Conservation (phyloP, 164 flowering plant genomes). For the Santalum album region DNA sequence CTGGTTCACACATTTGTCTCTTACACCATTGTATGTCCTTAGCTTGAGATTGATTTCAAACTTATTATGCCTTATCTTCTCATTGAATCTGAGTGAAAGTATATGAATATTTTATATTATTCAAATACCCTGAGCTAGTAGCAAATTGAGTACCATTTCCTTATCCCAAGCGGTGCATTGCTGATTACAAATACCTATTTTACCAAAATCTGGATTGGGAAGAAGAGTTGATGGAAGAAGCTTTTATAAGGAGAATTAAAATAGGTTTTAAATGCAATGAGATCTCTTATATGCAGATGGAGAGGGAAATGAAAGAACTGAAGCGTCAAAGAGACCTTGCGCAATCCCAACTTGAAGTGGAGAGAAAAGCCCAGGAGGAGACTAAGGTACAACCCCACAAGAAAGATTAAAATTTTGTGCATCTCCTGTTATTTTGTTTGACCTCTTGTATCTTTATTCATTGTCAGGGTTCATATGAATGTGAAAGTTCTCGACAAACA, state of each 20-base stretch:
- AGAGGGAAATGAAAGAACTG: conserved; percentile 61
- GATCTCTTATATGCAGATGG: conserved; percentile 44
- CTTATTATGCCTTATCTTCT: too few species aligned
- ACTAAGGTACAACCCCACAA: conserved; percentile 27
- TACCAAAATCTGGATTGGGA: too few species aligned
- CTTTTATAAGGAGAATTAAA: neutral
- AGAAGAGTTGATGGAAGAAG: too few species aligned
- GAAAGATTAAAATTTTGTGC: neutral
- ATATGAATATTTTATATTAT: too few species aligned
- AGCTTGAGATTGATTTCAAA: too few species aligned
- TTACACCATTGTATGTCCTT: too few species aligned
- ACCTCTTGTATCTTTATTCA: neutral
- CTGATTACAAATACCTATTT: too few species aligned
- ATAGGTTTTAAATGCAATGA: neutral
- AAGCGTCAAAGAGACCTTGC: conserved; percentile 74
- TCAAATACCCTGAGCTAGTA: too few species aligned
- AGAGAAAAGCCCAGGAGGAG: conserved; percentile 40
- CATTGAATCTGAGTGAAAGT: too few species aligned
- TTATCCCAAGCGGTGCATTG: too few species aligned
- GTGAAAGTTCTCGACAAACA: conserved; percentile 44
- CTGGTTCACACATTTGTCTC: too few species aligned
- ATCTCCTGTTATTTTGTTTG: neutral
- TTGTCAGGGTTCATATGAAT: conserved; percentile 35
- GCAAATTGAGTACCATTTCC: too few species aligned
- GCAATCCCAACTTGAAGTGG: conserved; percentile 55